Conservation (phyloP, 805 yeast genomes). For the Spathaspora sp. region DNA sequence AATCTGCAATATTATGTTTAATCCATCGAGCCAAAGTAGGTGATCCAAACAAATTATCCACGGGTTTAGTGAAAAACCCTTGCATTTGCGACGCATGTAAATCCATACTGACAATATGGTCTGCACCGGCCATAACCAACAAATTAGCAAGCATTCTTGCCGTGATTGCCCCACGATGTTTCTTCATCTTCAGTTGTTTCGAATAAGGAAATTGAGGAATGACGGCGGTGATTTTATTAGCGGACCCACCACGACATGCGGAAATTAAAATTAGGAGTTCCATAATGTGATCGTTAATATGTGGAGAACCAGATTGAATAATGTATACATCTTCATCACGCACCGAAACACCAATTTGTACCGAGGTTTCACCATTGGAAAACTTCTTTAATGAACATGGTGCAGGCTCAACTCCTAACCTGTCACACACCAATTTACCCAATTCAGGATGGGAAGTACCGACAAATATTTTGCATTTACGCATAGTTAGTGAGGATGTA, state of each 20-base stretch:
- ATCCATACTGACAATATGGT: slow-evolving; percentile 97
- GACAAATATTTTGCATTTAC: slow-evolving; percentile 94
- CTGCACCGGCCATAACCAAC: slow-evolving; percentile 97
- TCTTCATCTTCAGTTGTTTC: slow-evolving; percentile 96
- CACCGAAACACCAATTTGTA: slow-evolving; percentile 90
- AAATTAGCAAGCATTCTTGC: slow-evolving; percentile 97
- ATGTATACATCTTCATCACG: slow-evolving; percentile 96
- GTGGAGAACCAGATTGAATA: slow-evolving; percentile 84
- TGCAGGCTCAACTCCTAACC: slow-evolving; percentile 90
- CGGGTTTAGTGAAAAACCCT: slow-evolving; percentile 96
- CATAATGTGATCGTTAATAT: slow-evolving; percentile 91
- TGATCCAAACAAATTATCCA: slow-evolving; percentile 93
- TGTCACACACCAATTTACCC: slow-evolving; percentile 84
- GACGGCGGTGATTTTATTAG: slow-evolving; percentile 95
- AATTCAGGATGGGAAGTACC: slow-evolving; percentile 96
- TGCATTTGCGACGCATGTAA: slow-evolving; percentile 97
- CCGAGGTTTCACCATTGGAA: slow-evolving; percentile 96
- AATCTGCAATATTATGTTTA: slow-evolving; percentile 80
- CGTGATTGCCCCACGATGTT: slow-evolving; percentile 97
- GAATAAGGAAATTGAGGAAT: slow-evolving; percentile 98
- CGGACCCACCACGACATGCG: slow-evolving; percentile 97
- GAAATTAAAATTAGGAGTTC: slow-evolving; percentile 88
- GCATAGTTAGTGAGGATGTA: slow-evolving; percentile 47
- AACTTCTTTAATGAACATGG: slow-evolving; percentile 89
- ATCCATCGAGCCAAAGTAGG: slow-evolving; percentile 97